Evolutionary conservation across 768 basidiomycete genomes (phyloP).

Genomic region (Tricholoma flavovirens): DNA sequence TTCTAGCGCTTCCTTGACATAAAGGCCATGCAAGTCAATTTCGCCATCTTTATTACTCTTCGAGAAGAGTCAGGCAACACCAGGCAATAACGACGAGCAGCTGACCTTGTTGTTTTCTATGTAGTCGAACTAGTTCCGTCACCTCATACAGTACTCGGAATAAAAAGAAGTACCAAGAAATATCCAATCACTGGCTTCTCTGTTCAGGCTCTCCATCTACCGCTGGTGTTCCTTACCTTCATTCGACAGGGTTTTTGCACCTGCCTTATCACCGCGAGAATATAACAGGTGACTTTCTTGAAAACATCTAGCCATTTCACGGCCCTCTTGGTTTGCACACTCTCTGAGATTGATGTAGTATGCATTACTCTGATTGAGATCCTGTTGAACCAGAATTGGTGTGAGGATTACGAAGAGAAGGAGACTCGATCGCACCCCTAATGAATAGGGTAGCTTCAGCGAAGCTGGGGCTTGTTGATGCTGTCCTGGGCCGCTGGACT

Average conservation of each 20-base stretch:
- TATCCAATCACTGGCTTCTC: constrained; percentile 84
- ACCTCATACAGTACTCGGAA: not conserved
- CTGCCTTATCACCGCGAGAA: constrained; percentile 60
- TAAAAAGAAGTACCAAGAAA: constrained; percentile 51
- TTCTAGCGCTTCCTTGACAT: constrained; percentile 86
- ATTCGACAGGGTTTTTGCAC: constrained; percentile 76
- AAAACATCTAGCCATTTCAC: constrained; percentile 68
- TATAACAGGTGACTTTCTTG: constrained; percentile 76
- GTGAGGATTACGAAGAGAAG: not conserved
- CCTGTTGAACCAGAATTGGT: constrained; percentile 22
- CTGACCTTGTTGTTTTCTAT: constrained; percentile 77
- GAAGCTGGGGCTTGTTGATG: not conserved
- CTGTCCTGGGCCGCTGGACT: constrained; percentile 1
- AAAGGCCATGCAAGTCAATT: constrained; percentile 87
- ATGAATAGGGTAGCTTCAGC: constrained; percentile 3
- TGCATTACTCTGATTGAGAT: constrained; percentile 57
- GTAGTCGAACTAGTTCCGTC: not conserved
- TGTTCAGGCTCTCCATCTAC: constrained; percentile 75
- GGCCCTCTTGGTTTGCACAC: constrained; percentile 73
- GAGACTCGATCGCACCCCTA: not conserved
- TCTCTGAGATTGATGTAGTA: constrained; percentile 68
- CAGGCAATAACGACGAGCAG: not conserved
- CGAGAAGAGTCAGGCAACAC: not conserved
- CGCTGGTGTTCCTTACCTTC: constrained; percentile 75
- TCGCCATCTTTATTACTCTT: constrained; percentile 68